Evolutionary conservation across 2,329 filamentous ascomycete genomes (phyloP), one percentile per base, ranked within the genome.

Genomic region (Hymenotorrendiella dingleyae): DNA sequence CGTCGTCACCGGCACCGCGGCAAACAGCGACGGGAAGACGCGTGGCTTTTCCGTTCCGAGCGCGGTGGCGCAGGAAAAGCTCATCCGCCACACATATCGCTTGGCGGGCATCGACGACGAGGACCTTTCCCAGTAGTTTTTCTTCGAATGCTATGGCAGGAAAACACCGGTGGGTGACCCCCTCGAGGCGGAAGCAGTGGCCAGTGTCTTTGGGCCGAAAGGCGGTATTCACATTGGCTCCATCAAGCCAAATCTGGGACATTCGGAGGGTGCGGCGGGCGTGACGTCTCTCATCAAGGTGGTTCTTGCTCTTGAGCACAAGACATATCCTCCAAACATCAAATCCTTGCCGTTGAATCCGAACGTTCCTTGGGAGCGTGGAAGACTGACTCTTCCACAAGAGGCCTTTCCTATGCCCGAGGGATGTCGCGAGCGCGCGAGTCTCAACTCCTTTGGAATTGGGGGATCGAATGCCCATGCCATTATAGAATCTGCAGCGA

Each of bases 361-460:
- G 19, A 26, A 27, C 14, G 59, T 64, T n/a, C 50, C 48, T 6
- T 34, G 16, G 6, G 30, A 34, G 6, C 5, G 11, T 6, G 10
- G 4, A 6, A 7, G 20, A 16, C 10, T 34, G 4, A 17, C 19
- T 7, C 14, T 34, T 7, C 30, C 30, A 8, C 16, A 10, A 10
- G 30, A 34, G 12, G 7, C 36, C 27, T 30, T 23, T 9, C 44
- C 42, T 9, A 50, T 46, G 51, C 49, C 49, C 1, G 8, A 32
- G n/a, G 21, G 14, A 6, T 10, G 24, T 35, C 72, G 72, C 61
- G 67, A 67, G 46, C 69, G 67, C 49, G 63, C 72, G 45, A 72
- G 70, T 45, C 36, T 58, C 7, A 58, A 57, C 28, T 47, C 42
- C 4, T 58, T 55, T 36, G 55, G 55, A 9, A 55, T 54, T 21